These are phyloP conservation scores for Boletus pseudopeckii DNA, from an alignment of 768 basidiomycete genomes.

Conservation along the genomic window DNA sequence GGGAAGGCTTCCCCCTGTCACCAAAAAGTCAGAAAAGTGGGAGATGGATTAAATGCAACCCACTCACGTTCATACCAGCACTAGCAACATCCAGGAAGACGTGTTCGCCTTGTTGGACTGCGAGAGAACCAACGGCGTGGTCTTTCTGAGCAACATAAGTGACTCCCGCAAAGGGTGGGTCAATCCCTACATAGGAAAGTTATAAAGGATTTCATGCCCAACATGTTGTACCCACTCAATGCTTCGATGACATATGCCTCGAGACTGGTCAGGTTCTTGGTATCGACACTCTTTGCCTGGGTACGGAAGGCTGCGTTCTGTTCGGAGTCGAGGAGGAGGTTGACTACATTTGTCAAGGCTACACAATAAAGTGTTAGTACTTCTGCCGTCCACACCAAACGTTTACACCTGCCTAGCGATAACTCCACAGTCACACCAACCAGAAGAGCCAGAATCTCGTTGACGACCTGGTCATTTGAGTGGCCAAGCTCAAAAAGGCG, in stretches of 20 bases:
- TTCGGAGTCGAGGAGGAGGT: constrained; percentile 58
- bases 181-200: constrained; percentile 47
- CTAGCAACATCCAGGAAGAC: constrained; percentile 61
- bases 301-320: constrained; percentile 38
- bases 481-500: constrained; percentile 54
- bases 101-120: constrained; percentile 45
- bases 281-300: constrained; percentile 29
- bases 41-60: neutral
- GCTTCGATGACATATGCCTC: constrained; percentile 65
- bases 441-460: constrained; percentile 68
- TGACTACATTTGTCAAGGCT: constrained; percentile 66
- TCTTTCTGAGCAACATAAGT: constrained; percentile 54
- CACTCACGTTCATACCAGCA: constrained; percentile 57
- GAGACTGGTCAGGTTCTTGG: constrained; percentile 39
- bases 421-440: constrained; percentile 66
- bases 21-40: neutral
- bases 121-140: constrained; percentile 39
- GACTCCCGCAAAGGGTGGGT: constrained; percentile 69
- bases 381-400: neutral
- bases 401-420: constrained; percentile 49
- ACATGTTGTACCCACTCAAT: constrained; percentile 48
- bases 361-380: neutral
- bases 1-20: constrained; percentile 51
- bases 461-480: constrained; percentile 59
- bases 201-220: neutral